Conservation (phyloP, 768 basidiomycete species). For the Cystobasidium tubakii region DNA sequence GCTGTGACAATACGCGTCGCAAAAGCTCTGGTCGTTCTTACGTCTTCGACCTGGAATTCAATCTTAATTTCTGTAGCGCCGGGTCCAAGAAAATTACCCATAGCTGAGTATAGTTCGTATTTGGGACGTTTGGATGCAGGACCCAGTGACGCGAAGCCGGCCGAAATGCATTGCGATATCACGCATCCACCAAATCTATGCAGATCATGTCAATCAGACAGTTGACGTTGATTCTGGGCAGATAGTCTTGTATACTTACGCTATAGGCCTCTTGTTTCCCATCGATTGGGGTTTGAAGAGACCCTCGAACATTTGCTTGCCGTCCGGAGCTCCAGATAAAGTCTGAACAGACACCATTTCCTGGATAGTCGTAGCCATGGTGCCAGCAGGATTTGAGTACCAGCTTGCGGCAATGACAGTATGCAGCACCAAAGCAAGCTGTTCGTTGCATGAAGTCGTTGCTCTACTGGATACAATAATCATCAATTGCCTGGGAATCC, state of each 20-base stretch:
- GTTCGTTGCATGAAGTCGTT: too few relatives aligned
- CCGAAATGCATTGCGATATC: slow-evolving; percentile 29
- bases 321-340: not conserved
- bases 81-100: slow-evolving; percentile 30
- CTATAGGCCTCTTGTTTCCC: slow-evolving; percentile 10
- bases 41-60: slow-evolving; percentile 16
- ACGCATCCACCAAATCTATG: slow-evolving; percentile 25
- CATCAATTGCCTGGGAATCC: too few relatives aligned
- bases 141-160: slow-evolving; percentile 21
- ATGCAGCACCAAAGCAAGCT: too few relatives aligned
- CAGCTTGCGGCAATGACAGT: too few relatives aligned
- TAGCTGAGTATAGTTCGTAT: slow-evolving; percentile 19
- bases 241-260: not conserved
- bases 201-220: not conserved
- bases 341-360: slow-evolving; percentile 14
- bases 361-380: slow-evolving; percentile 1
- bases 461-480: too few relatives aligned
- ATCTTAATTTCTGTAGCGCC: slow-evolving; percentile 19
- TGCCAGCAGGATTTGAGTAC: too few relatives aligned
- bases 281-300: slow-evolving; percentile 1
- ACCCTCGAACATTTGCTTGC: not conserved
- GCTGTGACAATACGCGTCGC: slow-evolving; percentile 27
- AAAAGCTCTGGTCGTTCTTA: slow-evolving; percentile 3
- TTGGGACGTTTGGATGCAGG: not conserved
- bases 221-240: not conserved